These are phyloP conservation scores for Cyamopsis tetragonoloba DNA, from an alignment of 306 rosid species.

Conservation along the genomic window DNA sequence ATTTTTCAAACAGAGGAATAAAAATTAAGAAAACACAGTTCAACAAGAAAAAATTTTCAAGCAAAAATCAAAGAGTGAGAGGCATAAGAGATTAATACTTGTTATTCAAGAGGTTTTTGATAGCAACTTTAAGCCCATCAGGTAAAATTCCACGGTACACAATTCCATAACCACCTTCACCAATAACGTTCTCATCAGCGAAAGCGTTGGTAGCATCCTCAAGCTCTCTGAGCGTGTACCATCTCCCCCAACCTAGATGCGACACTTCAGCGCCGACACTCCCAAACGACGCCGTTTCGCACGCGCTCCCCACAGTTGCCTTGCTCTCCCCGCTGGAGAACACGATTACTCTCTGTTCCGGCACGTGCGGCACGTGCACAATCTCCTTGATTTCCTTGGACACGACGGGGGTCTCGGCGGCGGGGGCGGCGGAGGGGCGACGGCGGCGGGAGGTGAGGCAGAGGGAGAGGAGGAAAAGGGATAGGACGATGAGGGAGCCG, in stretches of 20 bases:
- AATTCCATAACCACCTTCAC: conserved; percentile 98
- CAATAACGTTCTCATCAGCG: conserved; percentile 80
- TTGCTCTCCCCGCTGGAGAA: conserved; percentile 75
- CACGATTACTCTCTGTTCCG: no score
- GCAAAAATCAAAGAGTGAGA: not conserved
- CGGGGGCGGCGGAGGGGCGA: conserved; percentile 15
- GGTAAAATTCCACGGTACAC: conserved; percentile 69
- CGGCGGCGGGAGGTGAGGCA: conserved; percentile 85
- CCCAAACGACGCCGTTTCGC: conserved; percentile 57
- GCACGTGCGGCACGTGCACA: conserved; percentile 22
- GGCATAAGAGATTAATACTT: conserved; percentile 49
- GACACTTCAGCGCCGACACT: conserved; percentile 86
- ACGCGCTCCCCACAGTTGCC: conserved; percentile 40
- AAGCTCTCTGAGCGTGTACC: conserved; percentile 88
- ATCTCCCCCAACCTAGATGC: conserved; percentile 97
- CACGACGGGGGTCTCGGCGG: conserved; percentile 39
- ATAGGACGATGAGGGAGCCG: conserved; percentile 68
- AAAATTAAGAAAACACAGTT: not conserved
- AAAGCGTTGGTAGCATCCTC: conserved; percentile 86
- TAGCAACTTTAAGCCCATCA: conserved; percentile 78
- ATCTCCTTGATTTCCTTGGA: conserved; percentile 88
- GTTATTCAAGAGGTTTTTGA: conserved; percentile 93
- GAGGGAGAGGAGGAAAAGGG: conserved; percentile 81
- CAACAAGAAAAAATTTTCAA: not conserved
- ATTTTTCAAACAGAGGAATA: not conserved